Percentiles rank a stretch among this genome's conserved stretches.
Evolutionary conservation across 352 stramenopile genomes (phyloP).

Genomic region (Elongisporangium prolatum): DNA sequence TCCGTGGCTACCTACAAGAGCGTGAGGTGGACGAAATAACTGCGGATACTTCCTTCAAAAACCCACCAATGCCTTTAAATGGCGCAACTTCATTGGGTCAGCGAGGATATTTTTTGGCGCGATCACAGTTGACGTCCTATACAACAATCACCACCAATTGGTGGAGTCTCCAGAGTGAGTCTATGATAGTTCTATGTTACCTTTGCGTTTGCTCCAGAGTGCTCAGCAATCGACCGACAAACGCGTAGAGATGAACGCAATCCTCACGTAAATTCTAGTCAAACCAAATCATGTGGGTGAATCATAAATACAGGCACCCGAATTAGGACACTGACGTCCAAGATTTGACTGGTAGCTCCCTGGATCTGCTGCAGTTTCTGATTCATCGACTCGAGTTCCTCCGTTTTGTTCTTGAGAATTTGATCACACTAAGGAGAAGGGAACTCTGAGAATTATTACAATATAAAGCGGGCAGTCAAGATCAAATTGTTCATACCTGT

Average conservation of each 20-base stretch:
- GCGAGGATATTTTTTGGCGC: slow-evolving; percentile 73
- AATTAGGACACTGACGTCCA: slow-evolving; percentile 34
- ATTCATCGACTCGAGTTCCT: slow-evolving; percentile 30
- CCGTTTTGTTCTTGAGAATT: slow-evolving; percentile 43
- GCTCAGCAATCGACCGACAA: slow-evolving; percentile 34
- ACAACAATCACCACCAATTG: neutral
- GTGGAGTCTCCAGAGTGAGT: neutral
- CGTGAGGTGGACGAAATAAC: slow-evolving; percentile 1
- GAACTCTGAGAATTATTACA: neutral
- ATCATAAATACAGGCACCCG: no score
- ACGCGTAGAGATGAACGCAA: slow-evolving; percentile 66
- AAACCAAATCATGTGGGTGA: no score
- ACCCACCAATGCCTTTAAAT: slow-evolving; percentile 67
- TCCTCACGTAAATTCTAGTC: slow-evolving; percentile 57
- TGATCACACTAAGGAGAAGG: slow-evolving; percentile 44
- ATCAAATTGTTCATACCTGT: slow-evolving; percentile 25
- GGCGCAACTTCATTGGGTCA: slow-evolving; percentile 56
- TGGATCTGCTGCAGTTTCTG: slow-evolving; percentile 35
- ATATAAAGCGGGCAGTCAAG: neutral
- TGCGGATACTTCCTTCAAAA: neutral
- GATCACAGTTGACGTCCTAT: slow-evolving; percentile 12
- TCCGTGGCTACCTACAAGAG: slow-evolving; percentile 42
- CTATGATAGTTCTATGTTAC: no score
- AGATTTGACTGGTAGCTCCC: slow-evolving; percentile 19
- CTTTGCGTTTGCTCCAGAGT: slow-evolving; percentile 15